Evolutionary conservation across 352 stramenopile species (phyloP).

Genomic region (Saprolegnia diclina): DNA sequence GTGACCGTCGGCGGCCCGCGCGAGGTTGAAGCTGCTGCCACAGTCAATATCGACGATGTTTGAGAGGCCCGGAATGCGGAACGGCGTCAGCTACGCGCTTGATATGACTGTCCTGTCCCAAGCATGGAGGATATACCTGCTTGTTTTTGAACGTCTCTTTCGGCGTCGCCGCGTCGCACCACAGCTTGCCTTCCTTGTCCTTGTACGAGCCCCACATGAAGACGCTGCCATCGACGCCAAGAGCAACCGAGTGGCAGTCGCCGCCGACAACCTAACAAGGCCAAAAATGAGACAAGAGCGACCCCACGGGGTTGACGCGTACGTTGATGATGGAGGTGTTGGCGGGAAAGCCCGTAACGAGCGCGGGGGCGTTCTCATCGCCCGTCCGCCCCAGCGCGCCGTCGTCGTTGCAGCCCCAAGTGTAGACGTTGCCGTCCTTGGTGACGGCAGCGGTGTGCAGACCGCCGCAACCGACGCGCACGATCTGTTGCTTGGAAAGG

Average conservation of each 20-base stretch:
- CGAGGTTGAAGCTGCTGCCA: conserved; percentile 81
- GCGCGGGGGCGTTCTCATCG: conserved; percentile 69
- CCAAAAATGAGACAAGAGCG: conserved; percentile 27
- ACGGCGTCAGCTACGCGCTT: conserved; percentile 34
- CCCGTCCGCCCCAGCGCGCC: conserved; percentile 82
- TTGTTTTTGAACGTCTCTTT: conserved; percentile 77
- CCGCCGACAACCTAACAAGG: conserved; percentile 81
- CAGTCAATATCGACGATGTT: conserved; percentile 78
- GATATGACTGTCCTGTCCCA: background rate
- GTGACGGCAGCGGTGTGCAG: conserved; percentile 89
- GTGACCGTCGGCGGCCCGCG: conserved; percentile 73
- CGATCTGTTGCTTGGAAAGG: conserved; percentile 43
- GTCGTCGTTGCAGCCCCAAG: conserved; percentile 92
- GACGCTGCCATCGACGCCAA: conserved; percentile 85
- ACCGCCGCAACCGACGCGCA: conserved; percentile 83
- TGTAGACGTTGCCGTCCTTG: conserved; percentile 85
- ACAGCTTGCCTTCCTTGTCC: conserved; percentile 94
- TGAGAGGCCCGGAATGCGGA: conserved; percentile 48
- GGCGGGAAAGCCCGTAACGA: conserved; percentile 50
- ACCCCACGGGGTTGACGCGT: conserved; percentile 20
- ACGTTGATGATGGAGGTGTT: conserved; percentile 19
- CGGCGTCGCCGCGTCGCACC: conserved; percentile 67
- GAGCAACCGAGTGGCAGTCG: conserved; percentile 91
- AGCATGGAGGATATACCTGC: conserved; percentile 34
- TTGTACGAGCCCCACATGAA: conserved; percentile 95